phyloP scores from a whole-genome alignment of 2,329 filamentous ascomycete genomes.

The Trichoderma koningii region DNA sequence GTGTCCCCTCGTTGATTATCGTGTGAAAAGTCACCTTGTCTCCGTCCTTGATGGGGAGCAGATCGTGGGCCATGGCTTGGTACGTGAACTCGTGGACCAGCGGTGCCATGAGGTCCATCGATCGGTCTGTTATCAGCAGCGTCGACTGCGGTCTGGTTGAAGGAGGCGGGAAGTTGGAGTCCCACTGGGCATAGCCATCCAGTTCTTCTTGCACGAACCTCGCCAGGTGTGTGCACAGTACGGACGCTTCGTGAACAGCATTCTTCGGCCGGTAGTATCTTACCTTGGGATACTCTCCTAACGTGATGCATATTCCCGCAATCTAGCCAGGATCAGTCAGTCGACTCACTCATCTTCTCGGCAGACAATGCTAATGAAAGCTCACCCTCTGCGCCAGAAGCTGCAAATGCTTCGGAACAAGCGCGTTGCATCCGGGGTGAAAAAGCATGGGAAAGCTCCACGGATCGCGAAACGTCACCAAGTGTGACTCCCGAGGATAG shows the following conservation, averaged over 20 bases:
- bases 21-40: slow-evolving; percentile 88
- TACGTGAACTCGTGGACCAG: slow-evolving; percentile 96
- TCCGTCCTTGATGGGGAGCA: slow-evolving; percentile 82
- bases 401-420: slow-evolving; percentile 83
- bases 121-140: slow-evolving; percentile 84
- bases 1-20: slow-evolving; percentile 70
- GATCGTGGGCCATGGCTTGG: slow-evolving; percentile 95
- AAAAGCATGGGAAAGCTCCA: slow-evolving; percentile 94
- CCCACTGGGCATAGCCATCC: slow-evolving; percentile 82
- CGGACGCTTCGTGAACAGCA: slow-evolving; percentile 80
- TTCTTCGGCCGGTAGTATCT: slow-evolving; percentile 81
- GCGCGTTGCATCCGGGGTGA: slow-evolving; percentile 83
- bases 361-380: background rate
- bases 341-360: slow-evolving; percentile 7
- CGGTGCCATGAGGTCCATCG: slow-evolving; percentile 88
- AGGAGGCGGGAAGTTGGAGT: slow-evolving; percentile 81
- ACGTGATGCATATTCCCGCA: slow-evolving; percentile 73
- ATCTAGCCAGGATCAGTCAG: slow-evolving; percentile 36
- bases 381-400: slow-evolving; percentile 81
- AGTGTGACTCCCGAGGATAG: slow-evolving; percentile 84
- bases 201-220: slow-evolving; percentile 90
- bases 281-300: slow-evolving; percentile 93
- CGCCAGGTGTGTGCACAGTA: slow-evolving; percentile 84
- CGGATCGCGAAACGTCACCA: slow-evolving; percentile 89
- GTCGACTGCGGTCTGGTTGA: slow-evolving; percentile 76